A percentile compares a stretch with the other conserved stretches of the same genome.
Evolutionary conservation across 805 yeast genomes (phyloP).

Genomic region (Metschnikowia picachoensis): DNA sequence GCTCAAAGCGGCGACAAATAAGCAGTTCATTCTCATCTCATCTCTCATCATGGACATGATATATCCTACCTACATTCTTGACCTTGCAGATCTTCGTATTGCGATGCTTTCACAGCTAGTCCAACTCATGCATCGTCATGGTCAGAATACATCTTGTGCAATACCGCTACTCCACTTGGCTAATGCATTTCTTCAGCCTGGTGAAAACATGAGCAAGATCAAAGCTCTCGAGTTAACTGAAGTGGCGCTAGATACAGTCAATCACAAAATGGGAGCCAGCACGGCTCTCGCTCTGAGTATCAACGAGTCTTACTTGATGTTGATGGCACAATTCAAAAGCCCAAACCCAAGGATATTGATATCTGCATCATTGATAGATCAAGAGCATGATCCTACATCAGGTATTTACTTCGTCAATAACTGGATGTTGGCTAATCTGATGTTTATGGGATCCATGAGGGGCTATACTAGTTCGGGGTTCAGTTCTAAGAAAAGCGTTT

Average conservation of each 20-base stretch:
- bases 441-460: slow-evolving; percentile 13
- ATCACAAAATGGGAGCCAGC: slow-evolving; percentile 28
- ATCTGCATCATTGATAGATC: slow-evolving; percentile 10
- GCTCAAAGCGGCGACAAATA: slow-evolving; percentile 22
- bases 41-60: slow-evolving; percentile 41
- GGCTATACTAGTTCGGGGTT: slow-evolving; percentile 10
- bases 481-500: slow-evolving; percentile 8
- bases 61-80: slow-evolving; percentile 27
- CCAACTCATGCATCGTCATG: slow-evolving; percentile 34
- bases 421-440: slow-evolving; percentile 8
- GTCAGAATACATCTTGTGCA: slow-evolving; percentile 38
- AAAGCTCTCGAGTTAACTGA: slow-evolving; percentile 41
- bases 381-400: not conserved
- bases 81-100: slow-evolving; percentile 24
- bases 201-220: slow-evolving; percentile 27
- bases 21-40: slow-evolving; percentile 29
- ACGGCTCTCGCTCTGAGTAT: slow-evolving; percentile 34
- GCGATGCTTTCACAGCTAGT: slow-evolving; percentile 33
- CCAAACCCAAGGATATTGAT: slow-evolving; percentile 35
- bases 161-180: slow-evolving; percentile 40
- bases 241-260: slow-evolving; percentile 37
- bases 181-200: slow-evolving; percentile 23
- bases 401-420: slow-evolving; percentile 8
- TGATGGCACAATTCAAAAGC: slow-evolving; percentile 41
- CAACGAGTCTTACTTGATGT: slow-evolving; percentile 39